phyloP scores from a whole-genome alignment of 495 filamentous ascomycete genomes.

The Aspergillus kassunensis region DNA sequence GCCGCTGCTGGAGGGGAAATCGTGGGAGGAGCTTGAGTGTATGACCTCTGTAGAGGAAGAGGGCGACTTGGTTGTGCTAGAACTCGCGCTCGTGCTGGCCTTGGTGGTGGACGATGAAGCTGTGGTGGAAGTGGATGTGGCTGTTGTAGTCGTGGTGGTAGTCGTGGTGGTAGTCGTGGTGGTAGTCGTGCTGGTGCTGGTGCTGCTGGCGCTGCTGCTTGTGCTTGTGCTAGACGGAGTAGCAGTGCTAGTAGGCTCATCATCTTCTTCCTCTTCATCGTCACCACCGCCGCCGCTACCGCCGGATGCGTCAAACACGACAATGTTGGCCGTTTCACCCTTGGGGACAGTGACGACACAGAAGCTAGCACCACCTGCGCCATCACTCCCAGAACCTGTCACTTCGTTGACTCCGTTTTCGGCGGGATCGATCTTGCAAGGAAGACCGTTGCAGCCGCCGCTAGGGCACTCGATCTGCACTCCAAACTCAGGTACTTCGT shows the following conservation, averaged over 20 bases:
- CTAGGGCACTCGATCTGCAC: constrained; percentile 66
- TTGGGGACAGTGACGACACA: constrained; percentile 76
- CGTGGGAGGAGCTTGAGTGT: constrained; percentile 22
- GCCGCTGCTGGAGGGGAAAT: constrained; percentile 19
- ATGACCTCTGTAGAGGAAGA: constrained; percentile 23
- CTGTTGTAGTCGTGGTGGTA: background rate
- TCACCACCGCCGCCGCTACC: constrained; percentile 16
- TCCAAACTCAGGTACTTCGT: constrained; percentile 60
- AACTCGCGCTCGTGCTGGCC: constrained; percentile 7
- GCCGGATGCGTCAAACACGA: constrained; percentile 52
- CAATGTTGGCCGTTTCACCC: constrained; percentile 63
- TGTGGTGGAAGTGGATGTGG: constrained; percentile 13
- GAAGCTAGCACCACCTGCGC: constrained; percentile 68
- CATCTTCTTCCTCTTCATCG: constrained; percentile 7
- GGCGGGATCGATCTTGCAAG: constrained; percentile 69
- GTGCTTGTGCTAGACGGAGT: constrained; percentile 14
- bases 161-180: constrained; percentile 9
- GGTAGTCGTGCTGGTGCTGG: constrained; percentile 11
- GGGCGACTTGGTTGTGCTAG: constrained; percentile 19
- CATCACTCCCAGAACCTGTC: constrained; percentile 44
- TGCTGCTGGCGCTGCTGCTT: constrained; percentile 9
- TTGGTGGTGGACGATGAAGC: constrained; percentile 1
- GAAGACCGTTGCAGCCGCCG: constrained; percentile 67
- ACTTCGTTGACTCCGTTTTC: constrained; percentile 60
- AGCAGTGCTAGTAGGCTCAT: constrained; percentile 15